Conservation (phyloP, 805 yeast species). For the Starmera amethionina region DNA sequence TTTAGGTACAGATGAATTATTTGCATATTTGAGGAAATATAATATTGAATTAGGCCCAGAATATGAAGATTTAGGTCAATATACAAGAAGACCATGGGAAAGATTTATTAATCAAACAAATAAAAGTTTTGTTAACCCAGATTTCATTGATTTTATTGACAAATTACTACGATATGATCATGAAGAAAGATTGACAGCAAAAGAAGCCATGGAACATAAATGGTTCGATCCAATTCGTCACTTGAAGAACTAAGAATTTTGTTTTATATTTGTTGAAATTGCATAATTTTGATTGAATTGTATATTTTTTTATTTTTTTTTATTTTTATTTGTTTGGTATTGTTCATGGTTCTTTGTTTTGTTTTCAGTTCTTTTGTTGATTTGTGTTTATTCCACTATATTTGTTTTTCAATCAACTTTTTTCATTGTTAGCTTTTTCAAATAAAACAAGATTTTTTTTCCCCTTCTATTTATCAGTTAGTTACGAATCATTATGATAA, state of each 20-base stretch:
- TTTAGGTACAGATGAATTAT: constrained; percentile 71
- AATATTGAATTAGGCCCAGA: constrained; percentile 62
- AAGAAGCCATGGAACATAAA: constrained; percentile 75
- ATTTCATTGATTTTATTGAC: constrained; percentile 62
- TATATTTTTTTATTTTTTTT: too few species aligned
- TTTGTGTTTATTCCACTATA: too few species aligned
- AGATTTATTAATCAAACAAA: constrained; percentile 49
- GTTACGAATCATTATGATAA: too few species aligned
- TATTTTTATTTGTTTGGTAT: too few species aligned
- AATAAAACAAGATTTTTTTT: too few species aligned
- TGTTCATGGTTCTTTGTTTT: too few species aligned
- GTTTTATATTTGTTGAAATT: too few species aligned
- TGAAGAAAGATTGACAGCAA: constrained; percentile 78
- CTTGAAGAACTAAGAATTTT: constrained; percentile 3
- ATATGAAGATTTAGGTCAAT: constrained; percentile 68
- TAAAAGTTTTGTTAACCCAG: constrained; percentile 39
- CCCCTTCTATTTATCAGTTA: too few species aligned
- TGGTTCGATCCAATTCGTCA: constrained; percentile 37
- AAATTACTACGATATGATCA: constrained; percentile 74
- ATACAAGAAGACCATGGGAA: constrained; percentile 58
- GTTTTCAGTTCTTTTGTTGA: too few species aligned
- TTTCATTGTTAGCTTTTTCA: too few species aligned
- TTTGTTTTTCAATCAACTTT: too few species aligned
- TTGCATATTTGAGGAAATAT: constrained; percentile 58
- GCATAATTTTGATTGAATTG: too few species aligned